These are phyloP conservation scores for Chrysoporthe deuterocubensis DNA, from an alignment of 2,329 filamentous ascomycete genomes.

Conservation along the genomic window DNA sequence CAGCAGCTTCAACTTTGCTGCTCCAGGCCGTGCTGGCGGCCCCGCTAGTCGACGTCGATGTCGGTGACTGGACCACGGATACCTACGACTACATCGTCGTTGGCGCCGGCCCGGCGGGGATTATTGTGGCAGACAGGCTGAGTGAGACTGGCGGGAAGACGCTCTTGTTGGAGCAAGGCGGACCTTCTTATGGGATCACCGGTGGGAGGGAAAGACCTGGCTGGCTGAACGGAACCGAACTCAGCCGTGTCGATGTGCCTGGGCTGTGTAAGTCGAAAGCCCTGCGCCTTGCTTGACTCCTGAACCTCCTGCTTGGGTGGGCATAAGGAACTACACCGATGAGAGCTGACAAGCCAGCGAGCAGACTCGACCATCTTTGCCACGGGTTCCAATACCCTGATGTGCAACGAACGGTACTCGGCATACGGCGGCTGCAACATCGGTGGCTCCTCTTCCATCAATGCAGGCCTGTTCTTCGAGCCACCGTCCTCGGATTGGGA, in stretches of 20 bases:
- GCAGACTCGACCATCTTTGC: constrained; percentile 48
- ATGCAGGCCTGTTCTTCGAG: constrained; percentile 58
- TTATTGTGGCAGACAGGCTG: constrained; percentile 61
- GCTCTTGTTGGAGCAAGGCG: constrained; percentile 58
- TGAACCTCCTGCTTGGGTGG: too few relatives aligned
- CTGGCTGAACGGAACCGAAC: constrained; percentile 60
- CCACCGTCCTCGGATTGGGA: constrained; percentile 65
- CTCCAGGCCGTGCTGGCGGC: constrained; percentile 4
- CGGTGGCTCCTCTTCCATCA: constrained; percentile 57
- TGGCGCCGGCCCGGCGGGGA: constrained; percentile 63
- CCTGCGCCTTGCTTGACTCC: too few relatives aligned
- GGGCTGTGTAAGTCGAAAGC: constrained; percentile 59
- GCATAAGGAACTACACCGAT: neutral
- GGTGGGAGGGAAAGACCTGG: constrained; percentile 60
- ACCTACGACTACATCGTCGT: constrained; percentile 65
- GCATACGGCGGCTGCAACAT: constrained; percentile 55
- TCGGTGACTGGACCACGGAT: constrained; percentile 22
- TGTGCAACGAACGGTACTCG: constrained; percentile 46
- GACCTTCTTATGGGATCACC: constrained; percentile 62
- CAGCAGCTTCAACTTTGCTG: constrained; percentile 15
- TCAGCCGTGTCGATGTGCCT: constrained; percentile 68
- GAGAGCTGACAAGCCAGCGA: too few relatives aligned
- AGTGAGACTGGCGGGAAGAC: constrained; percentile 64
- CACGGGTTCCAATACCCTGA: constrained; percentile 41
- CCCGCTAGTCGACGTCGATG: constrained; percentile 1